A percentile compares a stretch with the other conserved stretches of the same genome.
Conservation (phyloP, 306 rosid genomes). For the Trifolium fragiferum region DNA sequence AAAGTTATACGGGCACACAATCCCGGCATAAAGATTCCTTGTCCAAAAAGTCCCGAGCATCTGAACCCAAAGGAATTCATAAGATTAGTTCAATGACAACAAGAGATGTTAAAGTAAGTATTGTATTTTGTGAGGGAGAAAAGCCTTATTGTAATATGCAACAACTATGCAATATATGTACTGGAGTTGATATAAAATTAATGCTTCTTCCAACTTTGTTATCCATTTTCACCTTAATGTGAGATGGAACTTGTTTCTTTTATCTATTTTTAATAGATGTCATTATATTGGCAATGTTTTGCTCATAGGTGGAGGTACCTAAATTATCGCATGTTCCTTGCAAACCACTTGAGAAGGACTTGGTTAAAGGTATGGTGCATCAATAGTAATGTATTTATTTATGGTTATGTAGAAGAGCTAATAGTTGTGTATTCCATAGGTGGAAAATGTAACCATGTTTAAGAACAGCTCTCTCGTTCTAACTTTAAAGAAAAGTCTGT, state of each 20-base stretch:
- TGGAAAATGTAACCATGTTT: slow-evolving; percentile 38
- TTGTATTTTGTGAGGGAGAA: slow-evolving; percentile 36
- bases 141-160: slow-evolving; percentile 36
- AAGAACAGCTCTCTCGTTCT: slow-evolving; percentile 46
- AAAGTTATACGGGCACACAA: slow-evolving; percentile 26
- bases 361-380: slow-evolving; percentile 59
- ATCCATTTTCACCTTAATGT: slow-evolving; percentile 10
- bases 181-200: slow-evolving; percentile 24
- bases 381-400: slow-evolving; percentile 35
- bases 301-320: slow-evolving; percentile 50
- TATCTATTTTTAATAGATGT: slow-evolving; percentile 33
- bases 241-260: slow-evolving; percentile 3
- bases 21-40: slow-evolving; percentile 38
- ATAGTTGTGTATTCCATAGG: slow-evolving; percentile 60
- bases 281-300: slow-evolving; percentile 43
- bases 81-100: slow-evolving; percentile 46
- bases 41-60: slow-evolving; percentile 48
- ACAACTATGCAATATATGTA: slow-evolving; percentile 25
- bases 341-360: slow-evolving; percentile 52
- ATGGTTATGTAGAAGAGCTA: slow-evolving; percentile 56
- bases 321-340: slow-evolving; percentile 47
- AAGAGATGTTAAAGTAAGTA: slow-evolving; percentile 64
- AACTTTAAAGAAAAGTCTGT: slow-evolving; percentile 38
- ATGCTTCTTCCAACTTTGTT: slow-evolving; percentile 30
- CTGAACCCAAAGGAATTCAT: slow-evolving; percentile 46